A percentile compares a stretch with the other conserved stretches of the same genome.
Evolutionary conservation across 2,329 filamentous ascomycete species (phyloP).

Genomic region (Penicillium sp.): DNA sequence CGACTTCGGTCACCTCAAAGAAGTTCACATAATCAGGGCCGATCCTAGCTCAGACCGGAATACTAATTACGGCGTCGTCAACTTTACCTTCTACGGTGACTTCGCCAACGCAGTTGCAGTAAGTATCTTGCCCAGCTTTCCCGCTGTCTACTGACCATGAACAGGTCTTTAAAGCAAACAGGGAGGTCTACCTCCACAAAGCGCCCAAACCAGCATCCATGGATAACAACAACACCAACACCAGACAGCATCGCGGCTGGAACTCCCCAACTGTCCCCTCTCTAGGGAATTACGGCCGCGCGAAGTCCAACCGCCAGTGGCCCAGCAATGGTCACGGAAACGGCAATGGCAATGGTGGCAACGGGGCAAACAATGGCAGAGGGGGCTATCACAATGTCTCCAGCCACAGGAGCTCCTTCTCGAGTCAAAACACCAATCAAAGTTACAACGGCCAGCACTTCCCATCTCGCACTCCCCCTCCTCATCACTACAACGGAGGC

Average conservation of each 20-base stretch:
- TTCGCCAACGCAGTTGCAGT: slow-evolving; percentile 17
- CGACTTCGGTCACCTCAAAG: not conserved
- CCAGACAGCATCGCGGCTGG: not conserved
- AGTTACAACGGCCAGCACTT: not conserved
- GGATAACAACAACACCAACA: too few relatives aligned
- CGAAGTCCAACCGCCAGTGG: not conserved
- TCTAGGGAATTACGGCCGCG: slow-evolving; percentile 4
- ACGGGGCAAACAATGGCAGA: slow-evolving; percentile 5
- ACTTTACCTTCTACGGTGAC: slow-evolving; percentile 8
- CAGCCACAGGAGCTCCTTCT: slow-evolving; percentile 1
- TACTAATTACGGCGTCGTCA: not conserved
- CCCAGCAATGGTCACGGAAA: not conserved
- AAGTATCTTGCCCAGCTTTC: not conserved
- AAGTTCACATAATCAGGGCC: too few relatives aligned
- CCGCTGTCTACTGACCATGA: not conserved
- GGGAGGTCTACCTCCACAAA: too few relatives aligned
- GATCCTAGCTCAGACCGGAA: not conserved
- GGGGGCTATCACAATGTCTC: slow-evolving; percentile 1
- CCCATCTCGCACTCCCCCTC: not conserved
- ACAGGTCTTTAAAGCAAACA: not conserved
- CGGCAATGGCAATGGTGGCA: not conserved
- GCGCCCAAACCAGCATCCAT: too few relatives aligned
- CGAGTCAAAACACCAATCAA: not conserved
- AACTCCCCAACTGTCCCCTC: not conserved
- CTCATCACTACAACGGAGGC: not conserved